Conservation (phyloP, 177 flowering plant genomes). For the Vitis hybrid region DNA sequence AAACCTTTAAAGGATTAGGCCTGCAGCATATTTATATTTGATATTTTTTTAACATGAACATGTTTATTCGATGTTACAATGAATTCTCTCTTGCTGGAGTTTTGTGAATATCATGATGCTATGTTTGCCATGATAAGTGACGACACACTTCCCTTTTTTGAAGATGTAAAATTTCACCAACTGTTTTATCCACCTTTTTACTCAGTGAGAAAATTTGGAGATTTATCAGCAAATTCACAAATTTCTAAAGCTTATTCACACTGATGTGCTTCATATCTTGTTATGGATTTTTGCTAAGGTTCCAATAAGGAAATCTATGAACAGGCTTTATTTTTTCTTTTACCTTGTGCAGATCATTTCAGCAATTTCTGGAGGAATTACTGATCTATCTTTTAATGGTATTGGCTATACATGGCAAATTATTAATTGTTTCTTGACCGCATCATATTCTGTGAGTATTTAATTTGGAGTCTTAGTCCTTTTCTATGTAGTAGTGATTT, state of each 20-base stretch:
- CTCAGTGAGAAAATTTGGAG: background rate
- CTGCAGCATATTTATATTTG: no score
- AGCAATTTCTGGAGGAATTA: constrained; percentile 92
- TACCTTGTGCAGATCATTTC: constrained; percentile 76
- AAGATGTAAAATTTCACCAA: background rate
- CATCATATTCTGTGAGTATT: constrained; percentile 90
- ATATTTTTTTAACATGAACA: no score
- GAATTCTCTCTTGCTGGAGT: no score
- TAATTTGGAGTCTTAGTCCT: constrained; percentile 3
- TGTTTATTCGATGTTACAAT: no score
- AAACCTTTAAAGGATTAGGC: no score
- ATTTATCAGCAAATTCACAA: no score
- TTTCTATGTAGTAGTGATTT: background rate
- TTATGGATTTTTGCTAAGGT: no score
- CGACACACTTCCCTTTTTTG: no score
- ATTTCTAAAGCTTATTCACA: background rate
- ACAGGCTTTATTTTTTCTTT: background rate
- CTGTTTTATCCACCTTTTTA: background rate
- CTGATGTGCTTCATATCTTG: no score
- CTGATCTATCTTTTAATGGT: constrained; percentile 90
- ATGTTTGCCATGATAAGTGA: no score
- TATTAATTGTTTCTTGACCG: constrained; percentile 88
- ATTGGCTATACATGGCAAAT: constrained; percentile 94
- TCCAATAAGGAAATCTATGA: no score
- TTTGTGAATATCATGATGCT: no score